phyloP scores from a whole-genome alignment of 2,329 filamentous ascomycete species.

The Aspergillaceae sp. region DNA sequence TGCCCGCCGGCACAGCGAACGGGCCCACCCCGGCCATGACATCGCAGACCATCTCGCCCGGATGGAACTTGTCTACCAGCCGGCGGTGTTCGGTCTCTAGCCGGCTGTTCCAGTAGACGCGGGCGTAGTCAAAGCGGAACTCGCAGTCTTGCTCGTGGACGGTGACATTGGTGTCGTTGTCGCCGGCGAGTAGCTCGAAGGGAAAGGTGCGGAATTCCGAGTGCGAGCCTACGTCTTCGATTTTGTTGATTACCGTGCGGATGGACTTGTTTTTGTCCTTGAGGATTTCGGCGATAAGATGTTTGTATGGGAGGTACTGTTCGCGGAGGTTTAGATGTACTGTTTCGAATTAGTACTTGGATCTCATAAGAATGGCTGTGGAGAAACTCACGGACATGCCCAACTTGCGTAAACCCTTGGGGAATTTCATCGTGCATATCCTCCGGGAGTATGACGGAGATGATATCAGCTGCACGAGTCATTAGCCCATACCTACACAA shows the following conservation, averaged over 20 bases:
- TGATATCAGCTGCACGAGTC: conserved; percentile 61
- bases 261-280: conserved; percentile 80
- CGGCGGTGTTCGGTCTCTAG: conserved; percentile 83
- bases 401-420: conserved; percentile 76
- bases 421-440: conserved; percentile 73
- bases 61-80: conserved; percentile 64
- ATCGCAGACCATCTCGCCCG: conserved; percentile 85
- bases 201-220: conserved; percentile 85
- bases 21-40: conserved; percentile 97
- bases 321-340: conserved; percentile 86
- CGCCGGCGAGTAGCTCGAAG: conserved; percentile 81
- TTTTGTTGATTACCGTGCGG: conserved; percentile 91
- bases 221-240: conserved; percentile 74
- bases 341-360: conserved; percentile 22
- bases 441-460: conserved; percentile 70
- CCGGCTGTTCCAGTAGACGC: conserved; percentile 96
- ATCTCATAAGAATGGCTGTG: neutral
- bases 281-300: conserved; percentile 74
- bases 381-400: conserved; percentile 62
- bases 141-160: conserved; percentile 72
- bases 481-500: neutral
- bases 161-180: conserved; percentile 73
- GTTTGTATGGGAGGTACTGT: conserved; percentile 74
- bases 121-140: conserved; percentile 91
- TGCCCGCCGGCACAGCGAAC: conserved; percentile 85